Percentiles rank a stretch among this genome's conserved stretches.
These are phyloP conservation scores for Geotrichum macrosporum DNA, from an alignment of 1,139 yeast genomes.

Conservation along the genomic window DNA sequence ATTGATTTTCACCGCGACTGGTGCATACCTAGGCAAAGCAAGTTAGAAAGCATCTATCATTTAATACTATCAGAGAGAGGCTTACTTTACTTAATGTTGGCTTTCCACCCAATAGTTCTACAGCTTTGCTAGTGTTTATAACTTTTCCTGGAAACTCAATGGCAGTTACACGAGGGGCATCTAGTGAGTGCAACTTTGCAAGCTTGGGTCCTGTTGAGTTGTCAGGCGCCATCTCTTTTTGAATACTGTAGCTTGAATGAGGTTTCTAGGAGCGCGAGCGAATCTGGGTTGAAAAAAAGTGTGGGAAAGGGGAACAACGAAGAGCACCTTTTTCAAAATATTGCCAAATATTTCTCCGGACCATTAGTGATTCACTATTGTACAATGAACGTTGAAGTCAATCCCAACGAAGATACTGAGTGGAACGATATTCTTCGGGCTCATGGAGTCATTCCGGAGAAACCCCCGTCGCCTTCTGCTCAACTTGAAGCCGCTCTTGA, in stretches of 20 bases:
- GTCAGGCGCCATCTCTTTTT: too few relatives aligned
- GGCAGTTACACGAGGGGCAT: slow-evolving; percentile 29
- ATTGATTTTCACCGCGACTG: slow-evolving; percentile 41
- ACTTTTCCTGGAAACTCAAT: slow-evolving; percentile 79
- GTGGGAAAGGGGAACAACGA: slow-evolving; percentile 15
- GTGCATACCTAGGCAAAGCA: slow-evolving; percentile 31
- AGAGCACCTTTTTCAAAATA: slow-evolving; percentile 2
- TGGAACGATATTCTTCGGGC: slow-evolving; percentile 94
- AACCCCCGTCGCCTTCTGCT: slow-evolving; percentile 83
- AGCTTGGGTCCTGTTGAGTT: slow-evolving; percentile 10
- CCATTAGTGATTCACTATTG: too few relatives aligned
- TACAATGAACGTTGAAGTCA: slow-evolving; percentile 81
- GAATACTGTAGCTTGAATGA: too few relatives aligned
- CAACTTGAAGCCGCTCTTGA: slow-evolving; percentile 83
- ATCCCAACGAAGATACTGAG: slow-evolving; percentile 94
- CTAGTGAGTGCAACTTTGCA: slow-evolving; percentile 28
- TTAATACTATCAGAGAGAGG: neutral
- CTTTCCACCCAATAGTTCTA: slow-evolving; percentile 74
- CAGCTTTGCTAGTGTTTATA: slow-evolving; percentile 56
- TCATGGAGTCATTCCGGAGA: slow-evolving; percentile 89
- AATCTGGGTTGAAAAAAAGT: too few relatives aligned
- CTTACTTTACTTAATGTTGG: slow-evolving; percentile 39
- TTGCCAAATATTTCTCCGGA: too few relatives aligned
- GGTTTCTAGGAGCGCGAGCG: too few relatives aligned
- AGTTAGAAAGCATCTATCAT: slow-evolving; percentile 25